These are phyloP conservation scores for Botrytis deweyae DNA, from an alignment of 2,329 filamentous ascomycete genomes.

Conservation along the genomic window DNA sequence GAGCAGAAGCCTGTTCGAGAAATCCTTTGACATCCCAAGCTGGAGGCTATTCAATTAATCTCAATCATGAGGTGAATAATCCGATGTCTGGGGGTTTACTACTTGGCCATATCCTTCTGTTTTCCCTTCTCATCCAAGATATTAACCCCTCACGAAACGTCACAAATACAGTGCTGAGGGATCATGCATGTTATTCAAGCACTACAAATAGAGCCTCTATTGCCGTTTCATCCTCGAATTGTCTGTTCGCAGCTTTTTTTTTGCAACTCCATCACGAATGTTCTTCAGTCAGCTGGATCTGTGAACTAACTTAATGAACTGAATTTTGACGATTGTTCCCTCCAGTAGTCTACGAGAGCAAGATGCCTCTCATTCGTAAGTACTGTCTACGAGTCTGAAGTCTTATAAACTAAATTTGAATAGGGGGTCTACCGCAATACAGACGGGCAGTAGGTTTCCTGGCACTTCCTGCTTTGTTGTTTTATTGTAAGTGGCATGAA, in stretches of 20 bases:
- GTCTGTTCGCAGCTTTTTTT: background rate
- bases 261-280: background rate
- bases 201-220: background rate
- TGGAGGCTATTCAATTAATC: background rate
- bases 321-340: background rate
- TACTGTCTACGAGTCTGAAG: background rate
- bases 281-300: constrained; percentile 2
- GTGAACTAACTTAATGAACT: too few relatives aligned
- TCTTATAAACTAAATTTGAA: background rate
- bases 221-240: background rate
- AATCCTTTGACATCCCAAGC: background rate
- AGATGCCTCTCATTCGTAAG: constrained; percentile 8
- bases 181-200: background rate
- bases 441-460: constrained; percentile 10
- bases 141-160: background rate
- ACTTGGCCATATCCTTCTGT: background rate
- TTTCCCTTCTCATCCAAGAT: background rate
- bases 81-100: background rate
- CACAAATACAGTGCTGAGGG: background rate
- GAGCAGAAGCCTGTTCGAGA: background rate
- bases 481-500: background rate
- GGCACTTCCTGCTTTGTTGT: constrained; percentile 11
- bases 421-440: constrained; percentile 14
- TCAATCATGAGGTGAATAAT: background rate
- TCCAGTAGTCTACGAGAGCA: background rate